These are phyloP conservation scores for Friedmanniomyces simplex DNA, from an alignment of 495 filamentous ascomycete species.

Conservation along the genomic window DNA sequence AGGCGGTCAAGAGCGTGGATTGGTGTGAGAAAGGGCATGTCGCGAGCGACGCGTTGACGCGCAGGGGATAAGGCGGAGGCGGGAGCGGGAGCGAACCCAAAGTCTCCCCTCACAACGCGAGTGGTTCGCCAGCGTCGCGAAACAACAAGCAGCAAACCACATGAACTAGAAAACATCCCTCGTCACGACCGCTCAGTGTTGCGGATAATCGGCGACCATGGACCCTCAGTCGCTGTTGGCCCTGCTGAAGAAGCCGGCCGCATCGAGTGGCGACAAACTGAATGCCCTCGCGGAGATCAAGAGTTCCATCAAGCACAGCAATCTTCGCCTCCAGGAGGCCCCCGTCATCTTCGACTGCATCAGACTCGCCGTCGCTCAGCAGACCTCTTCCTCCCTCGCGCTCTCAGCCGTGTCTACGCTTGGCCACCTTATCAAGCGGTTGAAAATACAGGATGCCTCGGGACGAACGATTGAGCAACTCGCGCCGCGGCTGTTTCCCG, in stretches of 20 bases:
- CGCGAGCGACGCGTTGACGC: no score
- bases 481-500: constrained; percentile 51
- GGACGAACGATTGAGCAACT: constrained; percentile 51
- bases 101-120: background rate
- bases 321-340: constrained; percentile 66
- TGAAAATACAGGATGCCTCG: constrained; percentile 70
- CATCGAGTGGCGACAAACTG: constrained; percentile 59
- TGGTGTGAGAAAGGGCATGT: no score
- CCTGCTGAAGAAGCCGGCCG: constrained; percentile 55
- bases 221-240: constrained; percentile 57
- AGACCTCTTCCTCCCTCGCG: constrained; percentile 52
- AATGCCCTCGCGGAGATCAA: constrained; percentile 62
- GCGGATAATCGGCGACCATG: constrained; percentile 23
- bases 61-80: background rate
- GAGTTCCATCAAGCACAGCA: constrained; percentile 77
- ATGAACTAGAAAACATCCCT: background rate
- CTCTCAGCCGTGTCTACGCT: constrained; percentile 74
- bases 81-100: background rate
- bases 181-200: background rate
- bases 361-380: constrained; percentile 55
- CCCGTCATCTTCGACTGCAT: constrained; percentile 63
- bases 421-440: constrained; percentile 71
- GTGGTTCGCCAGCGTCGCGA: background rate
- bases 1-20: no score
- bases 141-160: background rate